Percentiles rank a stretch among this genome's conserved stretches.
Evolutionary conservation across 2,329 filamentous ascomycete species (phyloP).

Genomic region (Rutstroemia sp.): DNA sequence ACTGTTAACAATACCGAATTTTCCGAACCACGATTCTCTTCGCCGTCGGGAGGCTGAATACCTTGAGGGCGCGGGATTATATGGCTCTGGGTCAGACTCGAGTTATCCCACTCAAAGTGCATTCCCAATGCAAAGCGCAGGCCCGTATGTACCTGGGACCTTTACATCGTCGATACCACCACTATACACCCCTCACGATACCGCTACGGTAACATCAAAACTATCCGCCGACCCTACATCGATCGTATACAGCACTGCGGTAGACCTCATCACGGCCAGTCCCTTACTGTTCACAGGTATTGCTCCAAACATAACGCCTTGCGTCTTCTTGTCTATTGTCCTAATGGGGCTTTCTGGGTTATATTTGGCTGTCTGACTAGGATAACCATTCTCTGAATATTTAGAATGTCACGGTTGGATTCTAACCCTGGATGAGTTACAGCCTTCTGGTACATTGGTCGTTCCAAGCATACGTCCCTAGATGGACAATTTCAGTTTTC

Average conservation of each 20-base stretch:
- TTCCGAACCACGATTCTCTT: slow-evolving; percentile 26
- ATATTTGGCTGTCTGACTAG: neutral
- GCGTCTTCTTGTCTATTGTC: neutral
- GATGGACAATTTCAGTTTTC: too few species aligned
- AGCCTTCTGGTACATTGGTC: neutral
- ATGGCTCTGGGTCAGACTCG: slow-evolving; percentile 17
- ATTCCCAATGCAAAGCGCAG: slow-evolving; percentile 14
- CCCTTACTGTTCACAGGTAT: slow-evolving; percentile 3
- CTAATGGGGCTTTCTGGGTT: neutral
- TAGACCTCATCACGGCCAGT: neutral
- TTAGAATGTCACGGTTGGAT: neutral
- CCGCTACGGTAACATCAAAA: neutral
- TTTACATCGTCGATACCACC: slow-evolving; percentile 6
- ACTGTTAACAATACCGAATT: slow-evolving; percentile 16
- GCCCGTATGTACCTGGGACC: slow-evolving; percentile 1
- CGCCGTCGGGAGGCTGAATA: slow-evolving; percentile 26
- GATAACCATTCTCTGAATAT: neutral
- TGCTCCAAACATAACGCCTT: neutral
- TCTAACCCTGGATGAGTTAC: neutral
- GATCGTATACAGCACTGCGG: neutral
- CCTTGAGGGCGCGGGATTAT: slow-evolving; percentile 16
- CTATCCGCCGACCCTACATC: neutral
- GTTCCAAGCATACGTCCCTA: too few species aligned
- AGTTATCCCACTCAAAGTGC: slow-evolving; percentile 18
- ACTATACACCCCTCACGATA: neutral